phyloP scores from a whole-genome alignment of 345 rosid genomes.

The Sisymbrium altissimum region DNA sequence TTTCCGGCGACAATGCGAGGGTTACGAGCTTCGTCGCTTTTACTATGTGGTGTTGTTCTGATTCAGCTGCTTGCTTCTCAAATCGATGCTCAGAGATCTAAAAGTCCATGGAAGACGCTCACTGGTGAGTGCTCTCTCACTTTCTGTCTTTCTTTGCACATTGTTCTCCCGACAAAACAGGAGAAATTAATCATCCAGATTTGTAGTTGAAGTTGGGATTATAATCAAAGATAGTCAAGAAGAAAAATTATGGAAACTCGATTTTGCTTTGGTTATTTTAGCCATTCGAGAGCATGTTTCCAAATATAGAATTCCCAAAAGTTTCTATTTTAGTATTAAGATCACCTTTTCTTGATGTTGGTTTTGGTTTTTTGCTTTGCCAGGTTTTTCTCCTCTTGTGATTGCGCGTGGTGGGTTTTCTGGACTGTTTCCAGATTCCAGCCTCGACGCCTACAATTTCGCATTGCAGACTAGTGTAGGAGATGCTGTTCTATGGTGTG shows the following conservation, averaged over 20 bases:
- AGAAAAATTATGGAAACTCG: background rate
- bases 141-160: background rate
- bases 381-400: slow-evolving; percentile 67
- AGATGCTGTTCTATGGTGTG: slow-evolving; percentile 58
- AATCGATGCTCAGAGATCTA: slow-evolving; percentile 62
- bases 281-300: too few species aligned
- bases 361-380: slow-evolving; percentile 2
- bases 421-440: slow-evolving; percentile 78
- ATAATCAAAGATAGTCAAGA: background rate
- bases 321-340: background rate
- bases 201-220: too few species aligned
- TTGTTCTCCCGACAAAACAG: too few species aligned
- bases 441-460: slow-evolving; percentile 44
- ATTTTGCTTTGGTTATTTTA: too few species aligned
- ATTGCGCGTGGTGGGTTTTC: slow-evolving; percentile 93
- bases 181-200: background rate
- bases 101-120: slow-evolving; percentile 50
- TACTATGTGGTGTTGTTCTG: slow-evolving; percentile 32
- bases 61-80: slow-evolving; percentile 36
- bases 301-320: background rate
- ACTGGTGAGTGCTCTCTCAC: slow-evolving; percentile 38
- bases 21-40: slow-evolving; percentile 19
- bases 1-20: slow-evolving; percentile 15
- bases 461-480: slow-evolving; percentile 35
- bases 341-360: too few species aligned